Base-by-base conservation (phyloP, 2,329 filamentous ascomycete species). In the Botryosphaeria agaves region DNA sequence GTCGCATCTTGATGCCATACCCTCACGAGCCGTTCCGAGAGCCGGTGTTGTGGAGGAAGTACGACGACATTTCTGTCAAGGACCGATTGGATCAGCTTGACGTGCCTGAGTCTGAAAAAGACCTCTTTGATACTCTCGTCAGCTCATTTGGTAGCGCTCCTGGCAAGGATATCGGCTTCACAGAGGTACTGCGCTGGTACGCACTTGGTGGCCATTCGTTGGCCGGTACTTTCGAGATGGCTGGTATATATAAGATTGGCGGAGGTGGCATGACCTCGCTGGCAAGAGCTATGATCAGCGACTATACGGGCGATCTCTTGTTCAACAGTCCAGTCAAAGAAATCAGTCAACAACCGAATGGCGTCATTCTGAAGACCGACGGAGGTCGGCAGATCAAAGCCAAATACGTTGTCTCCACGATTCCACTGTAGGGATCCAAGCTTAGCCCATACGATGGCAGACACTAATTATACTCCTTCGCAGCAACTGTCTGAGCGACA, bases 1-100 rank as follows among this genome's bases (percentile, higher is more conserved):
- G n/a, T n/a, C n/a, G n/a, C n/a, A n/a, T n/a, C n/a, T n/a, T n/a
- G n/a, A n/a, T 55, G 49, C 52, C 52, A 0, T 56, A 43, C 25
- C 52, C 53, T 0, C 46, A 52, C 28, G 48, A 53, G 8, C 42
- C 48, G 1, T 35, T 45, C 5, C 40, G 46, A 3, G 35, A 39
- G 7, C 45, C 48, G 0, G 38, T 39, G 0, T 32, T 33, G 0
- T 53, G 50, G 49, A 39, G 28, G 28, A 34, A 36, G n/a, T 47
- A 45, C 20, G 47, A 51, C 21, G 35, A 37, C 7, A 34, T 55
- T 3, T 45, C 32, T 1, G 42, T 46, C 1, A 35, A 41, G 15
- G 44, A 52, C 2, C 43, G 52, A 0, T 32, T 56, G 0, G 44
- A 49, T 11, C 36, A 43, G 23, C 30, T 52, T 4, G 36, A 38